Conservation (phyloP, 2,329 filamentous ascomycete genomes). For the Amphichorda felina region DNA sequence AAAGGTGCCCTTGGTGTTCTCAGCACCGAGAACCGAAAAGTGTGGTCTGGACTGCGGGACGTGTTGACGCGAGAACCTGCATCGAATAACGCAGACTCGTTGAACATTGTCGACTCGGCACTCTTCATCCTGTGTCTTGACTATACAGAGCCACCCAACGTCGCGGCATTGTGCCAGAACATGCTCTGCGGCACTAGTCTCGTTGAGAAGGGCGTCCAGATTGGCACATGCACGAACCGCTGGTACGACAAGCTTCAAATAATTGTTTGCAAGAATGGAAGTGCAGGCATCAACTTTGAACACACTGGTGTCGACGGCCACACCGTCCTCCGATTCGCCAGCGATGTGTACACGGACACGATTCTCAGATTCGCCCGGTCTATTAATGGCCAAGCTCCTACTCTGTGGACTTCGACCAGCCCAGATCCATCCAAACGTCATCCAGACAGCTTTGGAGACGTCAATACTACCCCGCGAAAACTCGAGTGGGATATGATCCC, state of each 20-base stretch:
- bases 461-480: constrained; percentile 88
- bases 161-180: constrained; percentile 84
- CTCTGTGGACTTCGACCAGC: constrained; percentile 79
- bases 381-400: constrained; percentile 89
- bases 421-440: constrained; percentile 90
- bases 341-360: constrained; percentile 93
- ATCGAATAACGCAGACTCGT: constrained; percentile 90
- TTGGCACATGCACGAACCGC: constrained; percentile 92
- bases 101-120: constrained; percentile 91
- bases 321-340: constrained; percentile 90
- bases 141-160: constrained; percentile 73
- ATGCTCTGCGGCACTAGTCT: constrained; percentile 96
- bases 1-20: constrained; percentile 88
- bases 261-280: constrained; percentile 97
- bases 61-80: constrained; percentile 74
- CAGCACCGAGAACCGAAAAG: constrained; percentile 91
- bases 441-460: constrained; percentile 82
- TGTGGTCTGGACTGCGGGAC: constrained; percentile 86
- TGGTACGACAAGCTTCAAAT: constrained; percentile 99
- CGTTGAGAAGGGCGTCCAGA: constrained; percentile 85
- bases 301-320: constrained; percentile 97
- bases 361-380: constrained; percentile 90
- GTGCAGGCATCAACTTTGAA: constrained; percentile 97
- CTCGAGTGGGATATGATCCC: constrained; percentile 96
- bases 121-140: constrained; percentile 89